Evolutionary conservation across 495 filamentous ascomycete species (phyloP), one percentile per base, ranked within the genome.

Genomic region (Cetradonia linearis): DNA sequence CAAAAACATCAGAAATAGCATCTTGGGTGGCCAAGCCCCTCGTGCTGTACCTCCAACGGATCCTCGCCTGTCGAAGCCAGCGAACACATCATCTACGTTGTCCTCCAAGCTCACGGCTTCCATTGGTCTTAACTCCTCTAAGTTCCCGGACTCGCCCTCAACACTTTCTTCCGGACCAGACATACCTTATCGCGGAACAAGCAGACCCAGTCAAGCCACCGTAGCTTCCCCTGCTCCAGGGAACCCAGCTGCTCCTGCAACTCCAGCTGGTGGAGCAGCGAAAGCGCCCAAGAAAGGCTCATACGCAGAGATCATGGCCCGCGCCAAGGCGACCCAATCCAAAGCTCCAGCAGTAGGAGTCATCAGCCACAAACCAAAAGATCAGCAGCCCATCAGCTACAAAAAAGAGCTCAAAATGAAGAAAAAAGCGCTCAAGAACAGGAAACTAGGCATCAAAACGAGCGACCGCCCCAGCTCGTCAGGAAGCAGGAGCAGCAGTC

Each of bases 291-390:
- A 85, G 66, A 86, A 85, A 62, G 77, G 83, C 1, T 84, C 83
- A 1, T 90, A 75, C 66, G 77, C 78, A 48, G 84, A 86, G 62
- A 85, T 88, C 59, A 79, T 90, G 76, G 82, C 80, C 23, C 76
- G 82, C 59, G 86, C 81, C 9, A 77, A 83, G 66, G 78, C 75
- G 46, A 77, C 74, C 44, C 71, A 84, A 62, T 65, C 38, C 58
- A 69, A 20, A 64, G 67, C 56, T 47, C 62, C 48, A 52, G 66
- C 40, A 14, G 56, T 71, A n/a, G 72, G 72, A 10, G 62, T 63
- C 3, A 73, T 78, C 64, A 78, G 73, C 53, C 73, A 76, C 56
- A 76, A 77, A 56, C 69, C 75, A 7, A 70, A 71, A 30, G 73
- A 76, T 52, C 71, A 73, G 36, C 59, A 73, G 23, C 67, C 68